These are phyloP conservation scores for Talaromyces piceae DNA, from an alignment of 2,329 filamentous ascomycete genomes.

Conservation along the genomic window DNA sequence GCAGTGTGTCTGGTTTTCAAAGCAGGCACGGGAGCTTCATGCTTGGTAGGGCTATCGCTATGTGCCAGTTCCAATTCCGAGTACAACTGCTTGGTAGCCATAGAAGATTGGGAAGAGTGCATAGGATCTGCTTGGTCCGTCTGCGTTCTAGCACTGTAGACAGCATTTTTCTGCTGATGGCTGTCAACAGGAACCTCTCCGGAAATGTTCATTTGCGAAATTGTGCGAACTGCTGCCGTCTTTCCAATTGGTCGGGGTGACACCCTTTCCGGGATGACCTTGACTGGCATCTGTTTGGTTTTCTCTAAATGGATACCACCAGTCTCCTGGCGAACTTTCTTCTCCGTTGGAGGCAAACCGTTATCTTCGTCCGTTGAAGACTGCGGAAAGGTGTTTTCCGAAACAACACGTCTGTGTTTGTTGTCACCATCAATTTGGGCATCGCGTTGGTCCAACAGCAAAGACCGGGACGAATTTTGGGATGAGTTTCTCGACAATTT, in stretches of 20 bases:
- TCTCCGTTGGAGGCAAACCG: not conserved
- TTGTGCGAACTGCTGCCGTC: not conserved
- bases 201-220: not conserved
- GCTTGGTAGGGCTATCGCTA: not conserved
- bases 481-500: not conserved
- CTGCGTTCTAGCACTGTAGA: not conserved
- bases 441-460: not conserved
- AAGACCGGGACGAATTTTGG: not conserved
- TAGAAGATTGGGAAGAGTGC: not conserved
- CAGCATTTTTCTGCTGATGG: not conserved
- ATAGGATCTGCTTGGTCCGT: not conserved
- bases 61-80: not conserved
- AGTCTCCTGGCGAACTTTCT: not conserved
- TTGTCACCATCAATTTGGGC: not conserved
- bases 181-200: not conserved
- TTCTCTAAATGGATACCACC: not conserved
- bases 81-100: not conserved
- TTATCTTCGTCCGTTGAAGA: not conserved
- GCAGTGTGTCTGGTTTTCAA: not conserved
- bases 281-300: not conserved
- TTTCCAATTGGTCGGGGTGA: not conserved
- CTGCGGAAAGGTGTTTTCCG: not conserved
- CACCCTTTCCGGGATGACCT: not conserved
- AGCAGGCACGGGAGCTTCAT: not conserved
- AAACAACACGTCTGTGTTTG: not conserved